These are phyloP conservation scores for Mallotus japonicus DNA, from an alignment of 441 rosid species.

Conservation along the genomic window DNA sequence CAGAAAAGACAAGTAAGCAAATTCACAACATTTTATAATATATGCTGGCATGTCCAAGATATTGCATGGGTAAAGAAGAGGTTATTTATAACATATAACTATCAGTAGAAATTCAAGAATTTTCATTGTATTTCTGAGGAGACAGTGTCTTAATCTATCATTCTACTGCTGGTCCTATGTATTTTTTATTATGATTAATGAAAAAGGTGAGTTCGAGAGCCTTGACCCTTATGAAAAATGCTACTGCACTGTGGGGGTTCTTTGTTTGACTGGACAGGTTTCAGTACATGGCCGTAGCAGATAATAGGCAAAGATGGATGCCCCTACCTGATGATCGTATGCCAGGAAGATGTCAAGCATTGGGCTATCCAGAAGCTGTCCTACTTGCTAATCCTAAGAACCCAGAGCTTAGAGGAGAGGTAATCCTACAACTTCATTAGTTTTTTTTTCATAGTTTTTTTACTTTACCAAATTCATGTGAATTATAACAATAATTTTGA, in stretches of 20 bases:
- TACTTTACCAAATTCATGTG: no score
- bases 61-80: not conserved
- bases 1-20: slow-evolving; percentile 66
- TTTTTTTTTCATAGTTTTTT: not conserved
- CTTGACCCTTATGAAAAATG: not conserved
- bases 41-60: not conserved
- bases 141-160: not conserved
- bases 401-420: slow-evolving; percentile 85
- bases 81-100: not conserved
- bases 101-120: not conserved
- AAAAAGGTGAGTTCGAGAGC: not conserved
- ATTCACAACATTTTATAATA: not conserved
- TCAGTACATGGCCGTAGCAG: slow-evolving; percentile 81
- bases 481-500: not conserved
- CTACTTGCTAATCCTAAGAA: slow-evolving; percentile 65
- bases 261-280: slow-evolving; percentile 44
- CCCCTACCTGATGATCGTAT: slow-evolving; percentile 80
- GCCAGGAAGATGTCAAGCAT: slow-evolving; percentile 57
- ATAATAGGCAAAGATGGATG: slow-evolving; percentile 75
- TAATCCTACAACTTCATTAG: slow-evolving; percentile 18
- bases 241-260: not conserved
- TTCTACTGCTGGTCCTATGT: not conserved
- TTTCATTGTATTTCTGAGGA: not conserved
- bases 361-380: slow-evolving; percentile 81
- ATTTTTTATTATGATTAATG: not conserved